phyloP scores from a whole-genome alignment of 1,139 yeast genomes.

The Ogataea hybrid region DNA sequence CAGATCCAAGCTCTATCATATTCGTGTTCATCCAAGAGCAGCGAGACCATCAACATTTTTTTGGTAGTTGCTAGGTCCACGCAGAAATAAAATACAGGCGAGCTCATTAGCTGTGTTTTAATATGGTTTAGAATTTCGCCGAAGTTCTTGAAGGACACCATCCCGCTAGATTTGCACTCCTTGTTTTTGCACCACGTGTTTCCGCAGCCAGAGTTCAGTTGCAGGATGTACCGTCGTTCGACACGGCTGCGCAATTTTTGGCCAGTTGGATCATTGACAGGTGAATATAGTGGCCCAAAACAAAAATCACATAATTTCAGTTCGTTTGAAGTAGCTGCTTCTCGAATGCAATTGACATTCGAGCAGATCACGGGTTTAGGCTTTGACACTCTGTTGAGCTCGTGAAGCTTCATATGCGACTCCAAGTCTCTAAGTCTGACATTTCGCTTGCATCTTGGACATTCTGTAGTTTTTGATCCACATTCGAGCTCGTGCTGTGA shows the following conservation, averaged over 20 bases:
- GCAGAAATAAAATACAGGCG: slow-evolving; percentile 49
- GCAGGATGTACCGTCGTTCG: slow-evolving; percentile 67
- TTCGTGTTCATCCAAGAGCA: slow-evolving; percentile 21
- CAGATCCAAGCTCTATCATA: slow-evolving; percentile 32
- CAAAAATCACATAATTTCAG: slow-evolving; percentile 60
- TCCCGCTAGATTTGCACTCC: slow-evolving; percentile 43
- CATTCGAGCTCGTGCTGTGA: slow-evolving; percentile 66
- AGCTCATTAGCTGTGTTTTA: slow-evolving; percentile 31
- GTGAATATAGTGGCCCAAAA: slow-evolving; percentile 63
- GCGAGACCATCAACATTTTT: slow-evolving; percentile 42
- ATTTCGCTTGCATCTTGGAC: slow-evolving; percentile 52
- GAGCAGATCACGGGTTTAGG: slow-evolving; percentile 46
- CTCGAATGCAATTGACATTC: slow-evolving; percentile 52
- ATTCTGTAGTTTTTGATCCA: slow-evolving; percentile 68
- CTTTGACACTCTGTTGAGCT: slow-evolving; percentile 41
- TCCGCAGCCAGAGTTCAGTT: slow-evolving; percentile 68
- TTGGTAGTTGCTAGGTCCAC: slow-evolving; percentile 56
- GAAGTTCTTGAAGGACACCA: slow-evolving; percentile 30
- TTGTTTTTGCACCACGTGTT: slow-evolving; percentile 54
- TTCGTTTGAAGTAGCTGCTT: slow-evolving; percentile 14
- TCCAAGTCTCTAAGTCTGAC: slow-evolving; percentile 53
- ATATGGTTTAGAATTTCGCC: slow-evolving; percentile 43
- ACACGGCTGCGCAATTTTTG: slow-evolving; percentile 49
- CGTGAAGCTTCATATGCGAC: slow-evolving; percentile 57
- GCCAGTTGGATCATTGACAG: slow-evolving; percentile 53